Evolutionary conservation across 208 protist species (phyloP), one percentile per base, ranked within the genome.

Genomic region (Herpetomonas muscarum): DNA sequence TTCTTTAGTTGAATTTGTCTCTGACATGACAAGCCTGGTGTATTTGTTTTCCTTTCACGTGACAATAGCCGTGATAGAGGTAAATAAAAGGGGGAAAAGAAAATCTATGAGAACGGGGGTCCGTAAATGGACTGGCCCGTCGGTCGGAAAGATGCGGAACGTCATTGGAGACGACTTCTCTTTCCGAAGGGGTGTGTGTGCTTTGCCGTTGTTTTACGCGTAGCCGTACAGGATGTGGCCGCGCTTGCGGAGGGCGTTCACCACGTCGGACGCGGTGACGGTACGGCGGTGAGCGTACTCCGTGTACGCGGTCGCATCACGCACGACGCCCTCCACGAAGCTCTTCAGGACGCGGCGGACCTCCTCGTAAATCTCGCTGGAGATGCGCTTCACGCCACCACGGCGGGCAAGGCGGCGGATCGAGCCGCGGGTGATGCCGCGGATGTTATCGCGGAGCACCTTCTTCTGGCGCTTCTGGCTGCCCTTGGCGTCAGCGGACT

Each of bases 361-460:
- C 74, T 85, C 78, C 55, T 85, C 74, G 78, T 85, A 81, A 51
- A 81, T 67, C 51, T 79, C 73, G 47, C 65, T 67, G 34, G 70
- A 80, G 76, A 97, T 96, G 67, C 92, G 83, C 72, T 94, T 94
- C 63, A 96, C 87, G 67, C 92, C 92, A 62, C 92, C 92, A 73
- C 92, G 77, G 73, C 92, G 82, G 47, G 92, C 92, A 44, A 97
- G 72, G 74, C 92, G 82, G 74, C 87, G 81, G 58, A 96, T 92
- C 41, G 85, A 84, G 58, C 83, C 86, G 55, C 81, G 81, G 29
- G 81, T 92, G 70, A 92, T 90, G 70, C 81, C 84, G 59, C 70
- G 76, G 49, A 94, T 87, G 74, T 86, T 88, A 67, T 94, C 87
- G 70, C 87, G 81, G 36, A 92, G 68, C 51, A 87, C 77, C 75